Evolutionary conservation across 2,329 filamentous ascomycete species (phyloP).

Genomic region (Ascomycota sp.): DNA sequence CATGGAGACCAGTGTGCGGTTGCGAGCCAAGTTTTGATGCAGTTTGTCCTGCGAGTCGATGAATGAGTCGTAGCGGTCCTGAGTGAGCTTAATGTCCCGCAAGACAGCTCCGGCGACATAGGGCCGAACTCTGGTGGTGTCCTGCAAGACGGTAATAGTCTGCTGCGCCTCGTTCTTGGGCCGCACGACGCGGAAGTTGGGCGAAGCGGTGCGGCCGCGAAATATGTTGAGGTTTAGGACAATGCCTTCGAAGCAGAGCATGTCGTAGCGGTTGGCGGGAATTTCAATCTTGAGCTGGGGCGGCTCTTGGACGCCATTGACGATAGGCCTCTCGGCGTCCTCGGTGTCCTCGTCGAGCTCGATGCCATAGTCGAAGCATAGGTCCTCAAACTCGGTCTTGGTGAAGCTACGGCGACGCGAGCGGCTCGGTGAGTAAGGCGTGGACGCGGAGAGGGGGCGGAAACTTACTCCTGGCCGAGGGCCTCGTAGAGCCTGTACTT

Average conservation of each 20-base stretch:
- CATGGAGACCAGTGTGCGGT: slow-evolving; percentile 87
- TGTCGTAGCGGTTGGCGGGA: slow-evolving; percentile 81
- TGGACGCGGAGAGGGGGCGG: slow-evolving; percentile 2
- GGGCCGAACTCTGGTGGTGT: slow-evolving; percentile 60
- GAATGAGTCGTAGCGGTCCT: slow-evolving; percentile 89
- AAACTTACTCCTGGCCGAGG: slow-evolving; percentile 57
- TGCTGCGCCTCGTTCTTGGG: slow-evolving; percentile 56
- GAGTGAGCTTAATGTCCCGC: slow-evolving; percentile 76
- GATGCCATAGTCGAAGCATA: slow-evolving; percentile 97
- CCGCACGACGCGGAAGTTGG: slow-evolving; percentile 58
- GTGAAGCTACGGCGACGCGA: slow-evolving; percentile 41
- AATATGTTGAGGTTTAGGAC: slow-evolving; percentile 93
- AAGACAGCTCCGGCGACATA: slow-evolving; percentile 80
- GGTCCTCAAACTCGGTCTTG: slow-evolving; percentile 83
- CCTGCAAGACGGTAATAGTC: slow-evolving; percentile 59
- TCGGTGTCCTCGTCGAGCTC: slow-evolving; percentile 94
- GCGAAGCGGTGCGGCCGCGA: slow-evolving; percentile 51
- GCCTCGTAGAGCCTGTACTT: slow-evolving; percentile 91
- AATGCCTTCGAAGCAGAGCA: slow-evolving; percentile 96
- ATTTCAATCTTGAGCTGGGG: slow-evolving; percentile 97
- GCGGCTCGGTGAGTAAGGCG: too few relatives aligned
- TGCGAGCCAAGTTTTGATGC: slow-evolving; percentile 83
- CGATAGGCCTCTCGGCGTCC: slow-evolving; percentile 48
- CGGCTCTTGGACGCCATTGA: slow-evolving; percentile 64
- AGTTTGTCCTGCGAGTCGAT: slow-evolving; percentile 95